Percentiles rank a stretch among this genome's conserved stretches.
phyloP scores from a whole-genome alignment of 352 stramenopile species.

The Aphanomyces stellatus region DNA sequence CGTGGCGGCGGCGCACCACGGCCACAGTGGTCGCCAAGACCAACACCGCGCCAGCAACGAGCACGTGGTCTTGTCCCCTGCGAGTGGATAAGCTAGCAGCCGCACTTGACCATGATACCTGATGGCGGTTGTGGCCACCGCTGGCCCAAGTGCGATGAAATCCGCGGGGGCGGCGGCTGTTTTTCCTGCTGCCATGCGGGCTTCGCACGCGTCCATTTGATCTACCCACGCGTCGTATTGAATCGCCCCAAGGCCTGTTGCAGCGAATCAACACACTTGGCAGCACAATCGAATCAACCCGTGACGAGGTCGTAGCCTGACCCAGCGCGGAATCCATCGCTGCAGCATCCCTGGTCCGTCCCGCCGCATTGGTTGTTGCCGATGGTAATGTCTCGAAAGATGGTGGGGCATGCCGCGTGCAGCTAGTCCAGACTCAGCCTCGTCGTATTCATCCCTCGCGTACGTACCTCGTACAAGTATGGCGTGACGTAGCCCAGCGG shows the following conservation, averaged over 20 bases:
- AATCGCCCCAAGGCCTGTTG: constrained; percentile 44
- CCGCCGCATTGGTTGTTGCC: constrained; percentile 50
- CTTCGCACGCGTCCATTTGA: constrained; percentile 38
- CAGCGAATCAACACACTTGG: background rate
- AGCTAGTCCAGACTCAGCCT: background rate
- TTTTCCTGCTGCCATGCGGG: no score
- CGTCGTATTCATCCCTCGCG: background rate
- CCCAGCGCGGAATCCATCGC: constrained; percentile 33
- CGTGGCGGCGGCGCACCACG: background rate
- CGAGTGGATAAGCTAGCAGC: no score
- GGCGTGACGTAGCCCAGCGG: constrained; percentile 65
- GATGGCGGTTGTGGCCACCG: no score
- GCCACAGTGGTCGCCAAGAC: background rate
- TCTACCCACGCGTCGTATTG: constrained; percentile 32
- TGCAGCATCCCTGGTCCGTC: constrained; percentile 39
- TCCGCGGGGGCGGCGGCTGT: no score
- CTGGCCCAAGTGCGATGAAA: no score
- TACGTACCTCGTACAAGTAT: constrained; percentile 41
- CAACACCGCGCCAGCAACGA: background rate
- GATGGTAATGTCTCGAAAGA: constrained; percentile 59
- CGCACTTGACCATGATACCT: no score
- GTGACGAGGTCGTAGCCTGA: constrained; percentile 63
- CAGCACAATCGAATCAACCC: constrained; percentile 11
- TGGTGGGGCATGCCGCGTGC: constrained; percentile 42
- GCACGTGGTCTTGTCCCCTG: no score